These are phyloP conservation scores for Marchantia polymorpha DNA, from an alignment of 225 moss, liverwort and hornwort species.

Conservation along the genomic window DNA sequence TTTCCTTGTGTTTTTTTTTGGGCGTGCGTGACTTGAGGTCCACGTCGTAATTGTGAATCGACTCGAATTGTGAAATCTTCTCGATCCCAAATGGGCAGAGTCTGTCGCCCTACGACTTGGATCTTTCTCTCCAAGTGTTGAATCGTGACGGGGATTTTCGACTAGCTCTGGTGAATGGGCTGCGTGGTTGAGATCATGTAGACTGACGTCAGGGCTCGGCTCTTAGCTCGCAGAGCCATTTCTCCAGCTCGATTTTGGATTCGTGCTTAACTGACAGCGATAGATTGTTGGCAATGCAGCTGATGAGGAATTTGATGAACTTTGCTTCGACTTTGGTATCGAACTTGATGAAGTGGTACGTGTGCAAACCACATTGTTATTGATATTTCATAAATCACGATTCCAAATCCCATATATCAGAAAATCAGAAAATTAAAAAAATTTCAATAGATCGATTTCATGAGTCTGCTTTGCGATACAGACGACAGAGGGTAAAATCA, in stretches of 20 bases:
- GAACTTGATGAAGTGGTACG: constrained; percentile 97
- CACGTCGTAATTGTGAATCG: not conserved
- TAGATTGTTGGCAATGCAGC: constrained; percentile 52
- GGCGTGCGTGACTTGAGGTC: too few species aligned
- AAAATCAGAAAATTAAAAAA: not conserved
- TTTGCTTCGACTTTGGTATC: constrained; percentile 97
- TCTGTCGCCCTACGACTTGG: not conserved
- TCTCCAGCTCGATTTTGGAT: not conserved
- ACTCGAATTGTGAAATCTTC: not conserved
- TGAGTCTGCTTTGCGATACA: constrained; percentile 21
- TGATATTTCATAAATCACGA: not conserved
- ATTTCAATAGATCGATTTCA: not conserved
- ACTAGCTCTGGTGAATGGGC: not conserved
- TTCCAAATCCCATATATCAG: too few species aligned
- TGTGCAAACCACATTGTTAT: not conserved
- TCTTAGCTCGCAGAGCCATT: not conserved
- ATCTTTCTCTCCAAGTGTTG: not conserved
- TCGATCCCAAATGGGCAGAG: not conserved
- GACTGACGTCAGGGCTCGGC: not conserved
- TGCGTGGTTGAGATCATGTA: not conserved
- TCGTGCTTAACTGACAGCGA: not conserved
- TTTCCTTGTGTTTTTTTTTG: not conserved
- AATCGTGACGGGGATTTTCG: too few species aligned
- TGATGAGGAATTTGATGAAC: constrained; percentile 80
- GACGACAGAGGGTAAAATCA: constrained; percentile 89